Conservation (phyloP, 2,329 filamentous ascomycete genomes). For the Hymenoscyphus fructigenus region DNA sequence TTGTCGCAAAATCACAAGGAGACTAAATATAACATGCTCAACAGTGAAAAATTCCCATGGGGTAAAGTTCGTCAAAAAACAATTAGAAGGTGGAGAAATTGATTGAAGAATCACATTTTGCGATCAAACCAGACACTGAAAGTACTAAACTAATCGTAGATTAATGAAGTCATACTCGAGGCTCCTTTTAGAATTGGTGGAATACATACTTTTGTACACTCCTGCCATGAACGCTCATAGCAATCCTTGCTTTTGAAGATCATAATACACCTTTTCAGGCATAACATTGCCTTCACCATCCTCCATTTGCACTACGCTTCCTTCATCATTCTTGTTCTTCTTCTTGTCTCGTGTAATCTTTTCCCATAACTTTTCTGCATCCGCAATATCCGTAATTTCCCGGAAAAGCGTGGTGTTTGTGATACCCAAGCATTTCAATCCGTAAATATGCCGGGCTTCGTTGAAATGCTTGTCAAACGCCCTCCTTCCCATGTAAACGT, state of each 20-base stretch:
- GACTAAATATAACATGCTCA: too few species aligned
- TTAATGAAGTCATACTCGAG: not conserved
- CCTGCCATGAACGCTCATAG: conserved; percentile 46
- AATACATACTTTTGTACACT: conserved; percentile 19
- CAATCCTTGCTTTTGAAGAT: conserved; percentile 89
- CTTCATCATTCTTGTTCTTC: conserved; percentile 71
- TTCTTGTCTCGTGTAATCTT: conserved; percentile 88
- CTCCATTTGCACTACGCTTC: conserved; percentile 96
- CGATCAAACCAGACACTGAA: not conserved
- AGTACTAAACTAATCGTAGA: not conserved
- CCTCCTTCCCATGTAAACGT: conserved; percentile 95
- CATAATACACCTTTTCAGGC: conserved; percentile 97
- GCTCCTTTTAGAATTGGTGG: conserved; percentile 1
- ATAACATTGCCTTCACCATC: conserved; percentile 97
- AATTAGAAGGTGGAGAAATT: not conserved
- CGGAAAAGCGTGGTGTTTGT: conserved; percentile 88
- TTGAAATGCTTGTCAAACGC: conserved; percentile 99
- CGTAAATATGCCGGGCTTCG: conserved; percentile 88
- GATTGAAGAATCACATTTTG: not conserved
- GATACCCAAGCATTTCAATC: conserved; percentile 89
- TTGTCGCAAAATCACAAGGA: too few species aligned
- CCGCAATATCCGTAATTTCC: conserved; percentile 89
- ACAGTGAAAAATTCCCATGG: too few species aligned
- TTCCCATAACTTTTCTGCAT: conserved; percentile 86
- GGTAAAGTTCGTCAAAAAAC: too few species aligned